A percentile compares a stretch with the other conserved stretches of the same genome.
Evolutionary conservation across 2,329 filamentous ascomycete genomes (phyloP).

Genomic region (Neophaeococcomyces mojaviensis): DNA sequence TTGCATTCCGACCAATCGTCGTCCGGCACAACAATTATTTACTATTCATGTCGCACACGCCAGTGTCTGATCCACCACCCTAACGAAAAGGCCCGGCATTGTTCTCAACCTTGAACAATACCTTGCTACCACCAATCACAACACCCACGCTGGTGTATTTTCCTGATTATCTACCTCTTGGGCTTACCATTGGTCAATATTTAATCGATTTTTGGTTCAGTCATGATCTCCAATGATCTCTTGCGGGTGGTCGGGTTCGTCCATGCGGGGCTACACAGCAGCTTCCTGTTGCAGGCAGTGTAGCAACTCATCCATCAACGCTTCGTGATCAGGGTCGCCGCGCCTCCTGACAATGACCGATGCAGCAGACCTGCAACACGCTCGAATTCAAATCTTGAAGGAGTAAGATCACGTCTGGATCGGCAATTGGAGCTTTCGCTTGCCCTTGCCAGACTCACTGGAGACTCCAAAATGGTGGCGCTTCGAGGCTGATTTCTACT

Average conservation of each 20-base stretch:
- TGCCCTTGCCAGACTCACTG: background rate
- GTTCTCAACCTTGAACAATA: background rate
- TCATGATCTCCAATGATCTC: background rate
- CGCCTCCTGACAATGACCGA: too few relatives aligned
- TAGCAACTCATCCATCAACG: background rate
- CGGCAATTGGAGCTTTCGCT: background rate
- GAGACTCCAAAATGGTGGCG: conserved; percentile 13
- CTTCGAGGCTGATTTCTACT: conserved; percentile 18
- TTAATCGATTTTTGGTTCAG: background rate
- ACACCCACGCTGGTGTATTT: background rate
- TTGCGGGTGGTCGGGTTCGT: background rate
- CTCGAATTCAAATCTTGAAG: background rate
- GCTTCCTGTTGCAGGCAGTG: background rate
- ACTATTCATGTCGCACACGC: background rate
- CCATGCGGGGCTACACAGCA: background rate
- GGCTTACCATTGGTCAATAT: background rate
- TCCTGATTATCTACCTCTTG: background rate
- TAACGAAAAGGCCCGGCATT: background rate
- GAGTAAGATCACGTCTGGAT: background rate
- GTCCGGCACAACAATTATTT: background rate
- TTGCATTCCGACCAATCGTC: conserved; percentile 3
- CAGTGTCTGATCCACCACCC: background rate
- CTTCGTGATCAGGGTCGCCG: too few relatives aligned
- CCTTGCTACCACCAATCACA: conserved; percentile 4
- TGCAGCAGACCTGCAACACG: too few relatives aligned